phyloP scores from a whole-genome alignment of 805 yeast genomes.

The Hanseniaspora vineae region DNA sequence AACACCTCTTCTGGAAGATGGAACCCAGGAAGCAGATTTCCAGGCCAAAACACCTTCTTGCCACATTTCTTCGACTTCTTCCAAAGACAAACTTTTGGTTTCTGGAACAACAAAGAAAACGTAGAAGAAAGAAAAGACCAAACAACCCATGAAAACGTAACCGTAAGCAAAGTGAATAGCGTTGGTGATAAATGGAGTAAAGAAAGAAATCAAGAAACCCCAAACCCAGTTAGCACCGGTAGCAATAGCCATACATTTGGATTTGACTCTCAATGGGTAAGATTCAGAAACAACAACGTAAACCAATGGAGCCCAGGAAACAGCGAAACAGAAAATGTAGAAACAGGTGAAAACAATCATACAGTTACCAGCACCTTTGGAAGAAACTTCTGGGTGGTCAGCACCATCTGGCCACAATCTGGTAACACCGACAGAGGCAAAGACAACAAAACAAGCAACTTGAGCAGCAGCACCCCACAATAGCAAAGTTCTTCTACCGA shows the following conservation, averaged over 20 bases:
- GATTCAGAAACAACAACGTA: conserved; percentile 51
- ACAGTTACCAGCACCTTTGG: conserved; percentile 23
- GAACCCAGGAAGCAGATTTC: conserved; percentile 40
- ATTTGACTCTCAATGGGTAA: conserved; percentile 55
- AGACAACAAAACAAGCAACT: conserved; percentile 30
- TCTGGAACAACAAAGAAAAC: conserved; percentile 64
- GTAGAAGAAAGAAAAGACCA: conserved; percentile 46
- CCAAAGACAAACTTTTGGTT: conserved; percentile 71
- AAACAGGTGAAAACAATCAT: conserved; percentile 28
- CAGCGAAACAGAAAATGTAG: conserved; percentile 55
- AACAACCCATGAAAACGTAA: conserved; percentile 47
- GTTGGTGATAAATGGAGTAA: conserved; percentile 60
- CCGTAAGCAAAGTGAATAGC: conserved; percentile 65
- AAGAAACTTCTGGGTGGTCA: conserved; percentile 21
- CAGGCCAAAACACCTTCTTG: conserved; percentile 31
- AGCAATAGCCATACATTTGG: conserved; percentile 41
- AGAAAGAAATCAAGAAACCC: conserved; percentile 56
- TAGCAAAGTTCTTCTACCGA: conserved; percentile 35
- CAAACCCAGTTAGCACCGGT: conserved; percentile 49
- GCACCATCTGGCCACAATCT: conserved; percentile 25
- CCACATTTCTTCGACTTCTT: conserved; percentile 64
- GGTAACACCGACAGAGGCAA: conserved; percentile 47
- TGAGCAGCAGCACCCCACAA: conserved; percentile 35
- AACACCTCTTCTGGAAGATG: conserved; percentile 28
- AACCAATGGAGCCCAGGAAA: conserved; percentile 59